Evolutionary conservation across 495 filamentous ascomycete species (phyloP).

Genomic region (Annulohypoxylon stygium): DNA sequence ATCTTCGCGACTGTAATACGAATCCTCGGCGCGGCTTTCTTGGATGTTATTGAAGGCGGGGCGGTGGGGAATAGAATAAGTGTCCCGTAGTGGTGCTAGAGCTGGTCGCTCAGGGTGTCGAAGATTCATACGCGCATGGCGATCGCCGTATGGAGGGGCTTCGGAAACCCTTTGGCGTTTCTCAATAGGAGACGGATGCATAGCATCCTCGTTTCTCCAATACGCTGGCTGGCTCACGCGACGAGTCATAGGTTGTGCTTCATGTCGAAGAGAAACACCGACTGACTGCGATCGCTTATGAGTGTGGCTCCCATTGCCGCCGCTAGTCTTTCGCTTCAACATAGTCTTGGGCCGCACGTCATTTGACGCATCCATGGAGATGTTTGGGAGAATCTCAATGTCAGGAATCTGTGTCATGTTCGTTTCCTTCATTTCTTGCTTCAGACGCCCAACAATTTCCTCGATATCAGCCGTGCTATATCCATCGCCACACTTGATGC

Average conservation of each 20-base stretch:
- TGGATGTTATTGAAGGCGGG: conserved; percentile 44
- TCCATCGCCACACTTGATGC: conserved; percentile 47
- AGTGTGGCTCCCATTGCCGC: conserved; percentile 8
- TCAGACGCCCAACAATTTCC: conserved; percentile 54
- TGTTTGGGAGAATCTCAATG: conserved; percentile 75
- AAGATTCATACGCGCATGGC: conserved; percentile 17
- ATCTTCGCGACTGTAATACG: conserved; percentile 22
- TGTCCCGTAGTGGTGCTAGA: conserved; percentile 29
- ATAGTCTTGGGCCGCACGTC: conserved; percentile 36
- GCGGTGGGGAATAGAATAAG: conserved; percentile 33
- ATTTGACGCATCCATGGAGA: conserved; percentile 48
- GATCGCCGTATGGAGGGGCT: conserved; percentile 24
- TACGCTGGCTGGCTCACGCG: conserved; percentile 50
- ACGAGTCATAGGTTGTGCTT: conserved; percentile 44
- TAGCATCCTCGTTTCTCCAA: conserved; percentile 19
- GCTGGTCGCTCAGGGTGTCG: conserved; percentile 21
- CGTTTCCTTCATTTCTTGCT: conserved; percentile 49
- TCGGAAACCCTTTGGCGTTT: conserved; percentile 50
- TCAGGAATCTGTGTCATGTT: conserved; percentile 66
- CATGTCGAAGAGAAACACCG: conserved; percentile 42
- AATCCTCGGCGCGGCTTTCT: conserved; percentile 40
- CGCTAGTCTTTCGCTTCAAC: conserved; percentile 42
- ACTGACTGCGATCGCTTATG: conserved; percentile 60
- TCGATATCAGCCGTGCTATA: conserved; percentile 57
- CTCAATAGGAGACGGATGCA: conserved; percentile 34